These are phyloP conservation scores for Trichophaea hybrida DNA, from an alignment of 2,329 filamentous ascomycete species.

Conservation along the genomic window DNA sequence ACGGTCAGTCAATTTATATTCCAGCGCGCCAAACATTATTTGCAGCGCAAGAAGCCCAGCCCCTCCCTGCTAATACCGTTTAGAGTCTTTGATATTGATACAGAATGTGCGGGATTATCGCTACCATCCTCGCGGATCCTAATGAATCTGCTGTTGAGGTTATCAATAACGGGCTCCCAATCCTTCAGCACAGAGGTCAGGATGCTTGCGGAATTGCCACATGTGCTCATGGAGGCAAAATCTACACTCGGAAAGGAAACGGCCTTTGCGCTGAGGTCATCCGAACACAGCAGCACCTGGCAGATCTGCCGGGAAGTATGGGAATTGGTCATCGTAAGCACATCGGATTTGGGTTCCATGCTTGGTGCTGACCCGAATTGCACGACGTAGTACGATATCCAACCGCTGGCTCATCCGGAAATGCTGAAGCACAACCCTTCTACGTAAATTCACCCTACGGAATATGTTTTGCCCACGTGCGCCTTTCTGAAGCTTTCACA, in stretches of 20 bases:
- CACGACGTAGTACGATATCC: constrained; percentile 53
- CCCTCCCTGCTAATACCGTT: background rate
- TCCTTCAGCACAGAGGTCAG: constrained; percentile 42
- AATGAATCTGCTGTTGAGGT: constrained; percentile 45
- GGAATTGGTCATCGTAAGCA: constrained; percentile 53
- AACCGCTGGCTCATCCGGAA: constrained; percentile 69
- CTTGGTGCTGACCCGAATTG: background rate
- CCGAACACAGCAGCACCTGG: constrained; percentile 57
- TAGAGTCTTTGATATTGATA: background rate
- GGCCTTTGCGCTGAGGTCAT: constrained; percentile 80
- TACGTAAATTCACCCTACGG: constrained; percentile 82
- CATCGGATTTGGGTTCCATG: background rate
- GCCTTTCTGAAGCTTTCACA: background rate
- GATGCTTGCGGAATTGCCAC: constrained; percentile 78
- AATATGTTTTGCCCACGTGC: constrained; percentile 48
- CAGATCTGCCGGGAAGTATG: constrained; percentile 70
- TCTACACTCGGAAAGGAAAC: constrained; percentile 82
- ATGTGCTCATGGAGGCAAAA: constrained; percentile 58
- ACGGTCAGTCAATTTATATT: background rate
- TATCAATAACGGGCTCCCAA: constrained; percentile 57
- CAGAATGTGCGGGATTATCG: constrained; percentile 50
- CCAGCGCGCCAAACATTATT: background rate
- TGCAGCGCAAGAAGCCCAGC: background rate
- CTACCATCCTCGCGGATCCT: constrained; percentile 45
- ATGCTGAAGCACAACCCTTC: constrained; percentile 81